Conservation (phyloP, 192 early-diverging fungal genomes). For the Coemansia nantahalensis region DNA sequence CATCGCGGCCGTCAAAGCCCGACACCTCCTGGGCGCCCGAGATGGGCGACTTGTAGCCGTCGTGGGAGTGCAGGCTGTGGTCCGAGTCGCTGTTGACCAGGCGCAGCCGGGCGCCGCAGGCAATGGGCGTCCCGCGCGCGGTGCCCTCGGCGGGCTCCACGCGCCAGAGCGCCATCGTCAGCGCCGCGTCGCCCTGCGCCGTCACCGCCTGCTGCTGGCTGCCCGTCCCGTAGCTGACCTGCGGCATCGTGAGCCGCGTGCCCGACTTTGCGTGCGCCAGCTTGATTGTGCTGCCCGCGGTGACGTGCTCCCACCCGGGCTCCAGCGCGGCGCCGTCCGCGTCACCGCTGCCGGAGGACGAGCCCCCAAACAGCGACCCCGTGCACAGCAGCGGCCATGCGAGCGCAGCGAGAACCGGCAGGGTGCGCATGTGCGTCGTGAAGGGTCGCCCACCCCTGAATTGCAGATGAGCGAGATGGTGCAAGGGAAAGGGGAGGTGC, state of each 20-base stretch:
- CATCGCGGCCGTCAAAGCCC: conserved; percentile 46
- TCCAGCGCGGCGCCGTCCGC: conserved; percentile 6
- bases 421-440: too few relatives aligned
- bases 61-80: conserved; percentile 48
- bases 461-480: too few relatives aligned
- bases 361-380: conserved; percentile 16
- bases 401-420: neutral
- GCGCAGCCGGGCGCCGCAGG: conserved; percentile 18
- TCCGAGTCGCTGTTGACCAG: conserved; percentile 46
- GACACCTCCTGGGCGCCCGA: conserved; percentile 49
- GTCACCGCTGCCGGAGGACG: neutral
- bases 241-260: conserved; percentile 40
- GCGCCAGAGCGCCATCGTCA: conserved; percentile 32
- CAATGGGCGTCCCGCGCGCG: conserved; percentile 21
- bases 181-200: conserved; percentile 15
- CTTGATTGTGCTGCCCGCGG: conserved; percentile 43
- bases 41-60: conserved; percentile 38
- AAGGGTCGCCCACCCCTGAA: too few relatives aligned
- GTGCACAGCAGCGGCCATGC: neutral
- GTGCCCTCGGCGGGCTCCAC: conserved; percentile 4
- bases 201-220: conserved; percentile 53
- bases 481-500: too few relatives aligned
- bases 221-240: conserved; percentile 52
- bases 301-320: conserved; percentile 43
- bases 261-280: conserved; percentile 30